Percentiles rank a stretch among this genome's conserved stretches.
Conservation (phyloP, 192 early-diverging fungal species). For the Linnemannia elongata region DNA sequence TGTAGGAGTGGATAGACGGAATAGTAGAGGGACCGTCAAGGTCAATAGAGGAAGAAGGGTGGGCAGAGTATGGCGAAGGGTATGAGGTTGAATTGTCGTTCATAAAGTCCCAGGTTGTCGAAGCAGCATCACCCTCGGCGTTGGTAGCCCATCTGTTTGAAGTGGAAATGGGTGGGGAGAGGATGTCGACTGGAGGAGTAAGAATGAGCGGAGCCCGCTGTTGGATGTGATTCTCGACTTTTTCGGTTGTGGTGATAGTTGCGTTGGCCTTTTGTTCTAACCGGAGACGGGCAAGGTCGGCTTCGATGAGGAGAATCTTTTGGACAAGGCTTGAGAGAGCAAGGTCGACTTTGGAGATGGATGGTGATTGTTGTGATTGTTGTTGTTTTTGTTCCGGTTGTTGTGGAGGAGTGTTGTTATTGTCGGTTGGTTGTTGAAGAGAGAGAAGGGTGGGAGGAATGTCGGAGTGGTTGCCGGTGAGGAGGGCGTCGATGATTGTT, state of each 20-base stretch:
- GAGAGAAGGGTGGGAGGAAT: constrained; percentile 24
- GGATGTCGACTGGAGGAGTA: constrained; percentile 41
- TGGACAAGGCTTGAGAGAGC: constrained; percentile 42
- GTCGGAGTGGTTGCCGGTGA: constrained; percentile 27
- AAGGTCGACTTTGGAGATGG: constrained; percentile 34
- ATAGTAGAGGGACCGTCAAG: neutral
- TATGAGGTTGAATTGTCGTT: constrained; percentile 9
- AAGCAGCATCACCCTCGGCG: neutral
- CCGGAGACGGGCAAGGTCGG: constrained; percentile 33
- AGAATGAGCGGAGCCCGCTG: constrained; percentile 32
- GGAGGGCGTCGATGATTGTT: constrained; percentile 40
- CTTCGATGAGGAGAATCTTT: constrained; percentile 46
- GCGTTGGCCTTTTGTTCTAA: constrained; percentile 7
- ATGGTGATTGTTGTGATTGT: neutral
- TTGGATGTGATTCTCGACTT: neutral
- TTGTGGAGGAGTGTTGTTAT: constrained; percentile 7
- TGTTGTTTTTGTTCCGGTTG: constrained; percentile 1
- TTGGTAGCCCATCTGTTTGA: constrained; percentile 14
- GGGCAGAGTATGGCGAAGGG: constrained; percentile 6
- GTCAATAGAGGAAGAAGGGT: constrained; percentile 2
- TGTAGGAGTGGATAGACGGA: neutral
- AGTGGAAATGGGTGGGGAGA: constrained; percentile 36
- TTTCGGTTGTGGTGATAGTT: neutral
- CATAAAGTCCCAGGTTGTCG: constrained; percentile 30
- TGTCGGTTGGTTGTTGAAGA: neutral